A percentile compares a stretch with the other conserved stretches of the same genome.
Evolutionary conservation across 257 asterid genomes (phyloP).

Genomic region (Rehmannia glutinosa): DNA sequence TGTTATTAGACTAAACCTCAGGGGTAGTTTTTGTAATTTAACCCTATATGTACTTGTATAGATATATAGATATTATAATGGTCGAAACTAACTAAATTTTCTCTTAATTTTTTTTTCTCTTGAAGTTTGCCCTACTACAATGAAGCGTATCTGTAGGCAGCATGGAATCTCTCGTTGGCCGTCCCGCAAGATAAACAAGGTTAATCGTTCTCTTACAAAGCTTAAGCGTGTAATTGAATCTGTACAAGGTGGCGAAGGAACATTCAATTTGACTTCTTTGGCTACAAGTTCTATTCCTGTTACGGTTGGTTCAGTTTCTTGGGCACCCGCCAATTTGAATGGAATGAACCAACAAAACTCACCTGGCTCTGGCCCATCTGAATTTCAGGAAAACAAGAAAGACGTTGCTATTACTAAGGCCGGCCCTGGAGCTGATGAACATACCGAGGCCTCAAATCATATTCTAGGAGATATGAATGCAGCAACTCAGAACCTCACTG

Average conservation of each 20-base stretch:
- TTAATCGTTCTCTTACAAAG: slow-evolving; percentile 77
- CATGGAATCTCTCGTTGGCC: slow-evolving; percentile 98
- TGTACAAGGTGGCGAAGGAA: slow-evolving; percentile 83
- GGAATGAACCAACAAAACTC: slow-evolving; percentile 41
- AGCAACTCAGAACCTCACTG: no score
- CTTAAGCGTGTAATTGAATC: slow-evolving; percentile 83
- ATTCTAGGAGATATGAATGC: no score
- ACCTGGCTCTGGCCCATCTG: slow-evolving; percentile 39
- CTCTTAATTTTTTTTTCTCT: slow-evolving; percentile 8
- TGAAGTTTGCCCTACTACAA: slow-evolving; percentile 91
- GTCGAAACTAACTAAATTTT: not conserved
- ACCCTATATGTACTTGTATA: not conserved
- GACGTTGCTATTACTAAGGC: slow-evolving; percentile 19
- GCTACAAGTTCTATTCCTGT: slow-evolving; percentile 56
- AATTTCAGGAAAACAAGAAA: slow-evolving; percentile 46
- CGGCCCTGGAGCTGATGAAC: slow-evolving; percentile 35
- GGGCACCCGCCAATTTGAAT: slow-evolving; percentile 57
- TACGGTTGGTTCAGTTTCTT: slow-evolving; percentile 58
- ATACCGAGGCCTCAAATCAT: slow-evolving; percentile 31
- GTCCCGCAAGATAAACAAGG: slow-evolving; percentile 95
- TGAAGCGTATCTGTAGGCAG: slow-evolving; percentile 94
- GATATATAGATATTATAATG: not conserved
- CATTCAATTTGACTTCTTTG: slow-evolving; percentile 65
- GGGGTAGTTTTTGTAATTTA: no score
- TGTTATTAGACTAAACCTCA: no score